phyloP scores from a whole-genome alignment of 2,329 filamentous ascomycete species.

The Magnaporthiopsis incrustans region DNA sequence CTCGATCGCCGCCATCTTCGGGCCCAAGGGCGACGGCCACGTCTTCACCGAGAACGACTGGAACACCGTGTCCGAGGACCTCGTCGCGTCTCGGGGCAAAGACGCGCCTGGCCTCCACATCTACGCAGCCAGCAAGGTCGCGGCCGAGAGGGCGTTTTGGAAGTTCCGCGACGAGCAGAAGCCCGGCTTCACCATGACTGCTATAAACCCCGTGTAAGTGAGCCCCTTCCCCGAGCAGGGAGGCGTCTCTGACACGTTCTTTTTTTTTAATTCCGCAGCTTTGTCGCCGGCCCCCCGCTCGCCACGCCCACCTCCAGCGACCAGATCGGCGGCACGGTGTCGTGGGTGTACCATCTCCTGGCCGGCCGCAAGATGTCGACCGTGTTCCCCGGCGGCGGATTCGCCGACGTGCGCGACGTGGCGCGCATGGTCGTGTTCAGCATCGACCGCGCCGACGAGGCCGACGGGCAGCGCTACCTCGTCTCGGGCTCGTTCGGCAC shows the following conservation, averaged over 20 bases:
- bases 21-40: slow-evolving; percentile 3
- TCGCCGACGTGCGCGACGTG: slow-evolving; percentile 37
- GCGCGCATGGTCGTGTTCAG: slow-evolving; percentile 29
- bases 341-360: slow-evolving; percentile 25
- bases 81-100: slow-evolving; percentile 13
- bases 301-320: slow-evolving; percentile 20
- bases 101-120: slow-evolving; percentile 14
- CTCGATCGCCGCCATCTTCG: slow-evolving; percentile 12
- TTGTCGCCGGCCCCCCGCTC: slow-evolving; percentile 32
- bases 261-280: slow-evolving; percentile 12
- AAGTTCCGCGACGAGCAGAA: slow-evolving; percentile 24
- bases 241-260: neutral
- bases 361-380: slow-evolving; percentile 21
- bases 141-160: slow-evolving; percentile 25
- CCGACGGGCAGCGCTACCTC: slow-evolving; percentile 34
- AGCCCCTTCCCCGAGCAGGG: no score
- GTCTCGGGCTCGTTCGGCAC: slow-evolving; percentile 22
- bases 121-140: slow-evolving; percentile 23
- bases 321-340: slow-evolving; percentile 25
- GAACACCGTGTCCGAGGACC: slow-evolving; percentile 14
- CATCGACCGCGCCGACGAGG: slow-evolving; percentile 24
- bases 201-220: slow-evolving; percentile 28
- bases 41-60: slow-evolving; percentile 19
- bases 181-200: slow-evolving; percentile 28
- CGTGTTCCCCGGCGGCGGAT: slow-evolving; percentile 15